Percentiles rank a stretch among this genome's conserved stretches.
Evolutionary conservation across 495 filamentous ascomycete genomes (phyloP).

Genomic region (Tuber microsphaerosporum): DNA sequence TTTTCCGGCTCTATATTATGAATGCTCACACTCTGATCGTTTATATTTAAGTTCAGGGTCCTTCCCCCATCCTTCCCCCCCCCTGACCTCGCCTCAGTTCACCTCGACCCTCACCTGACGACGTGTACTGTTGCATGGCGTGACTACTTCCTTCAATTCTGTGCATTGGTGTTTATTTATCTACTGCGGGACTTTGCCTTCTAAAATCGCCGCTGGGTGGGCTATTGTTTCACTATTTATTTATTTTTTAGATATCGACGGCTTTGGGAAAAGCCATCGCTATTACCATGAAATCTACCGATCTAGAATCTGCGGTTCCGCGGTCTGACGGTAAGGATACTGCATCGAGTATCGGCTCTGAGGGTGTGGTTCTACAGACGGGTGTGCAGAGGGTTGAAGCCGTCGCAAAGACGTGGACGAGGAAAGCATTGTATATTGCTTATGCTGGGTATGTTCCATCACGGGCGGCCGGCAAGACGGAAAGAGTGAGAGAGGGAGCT

Average conservation of each 20-base stretch:
- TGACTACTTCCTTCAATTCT: neutral
- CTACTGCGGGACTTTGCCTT: neutral
- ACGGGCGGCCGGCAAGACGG: neutral
- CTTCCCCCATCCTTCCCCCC: neutral
- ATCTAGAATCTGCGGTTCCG: neutral
- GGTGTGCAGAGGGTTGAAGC: slow-evolving; percentile 34
- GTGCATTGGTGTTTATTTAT: neutral
- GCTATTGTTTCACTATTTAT: neutral
- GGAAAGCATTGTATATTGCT: slow-evolving; percentile 29
- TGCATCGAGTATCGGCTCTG: neutral
- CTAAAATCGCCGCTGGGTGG: neutral
- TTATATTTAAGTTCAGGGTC: neutral
- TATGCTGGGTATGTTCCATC: slow-evolving; percentile 35
- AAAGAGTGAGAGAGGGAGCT: neutral
- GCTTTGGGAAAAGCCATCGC: neutral
- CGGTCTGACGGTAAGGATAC: slow-evolving; percentile 1
- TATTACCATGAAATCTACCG: neutral
- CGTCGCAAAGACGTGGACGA: slow-evolving; percentile 32
- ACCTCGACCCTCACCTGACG: neutral
- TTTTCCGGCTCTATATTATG: neutral
- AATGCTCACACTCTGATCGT: neutral
- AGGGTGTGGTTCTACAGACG: slow-evolving; percentile 23
- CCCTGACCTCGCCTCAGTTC: neutral
- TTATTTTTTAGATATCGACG: neutral
- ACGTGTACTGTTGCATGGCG: neutral